A percentile compares a stretch with the other conserved stretches of the same genome.
Evolutionary conservation across 768 basidiomycete species (phyloP).

Genomic region (Tulasnella sp.): DNA sequence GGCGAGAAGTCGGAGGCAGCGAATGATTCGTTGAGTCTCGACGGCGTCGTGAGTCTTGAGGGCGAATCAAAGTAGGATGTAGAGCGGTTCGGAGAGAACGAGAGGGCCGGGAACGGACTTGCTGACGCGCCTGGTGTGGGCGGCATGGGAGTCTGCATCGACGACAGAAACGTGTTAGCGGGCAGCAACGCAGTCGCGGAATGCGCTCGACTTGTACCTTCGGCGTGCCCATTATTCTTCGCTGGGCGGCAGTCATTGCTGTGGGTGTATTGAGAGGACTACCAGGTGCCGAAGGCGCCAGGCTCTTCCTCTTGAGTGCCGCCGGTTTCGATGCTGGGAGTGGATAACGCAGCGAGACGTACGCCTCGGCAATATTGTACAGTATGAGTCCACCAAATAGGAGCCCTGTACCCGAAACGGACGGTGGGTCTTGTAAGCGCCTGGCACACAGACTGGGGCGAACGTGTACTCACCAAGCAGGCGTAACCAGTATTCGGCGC

Average conservation of each 20-base stretch:
- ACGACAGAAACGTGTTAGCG: background rate
- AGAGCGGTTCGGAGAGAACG: constrained; percentile 11
- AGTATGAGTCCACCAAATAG: background rate
- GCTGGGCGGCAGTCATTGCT: constrained; percentile 25
- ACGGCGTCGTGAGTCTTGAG: constrained; percentile 22
- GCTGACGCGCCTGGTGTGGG: background rate
- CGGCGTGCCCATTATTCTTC: constrained; percentile 16
- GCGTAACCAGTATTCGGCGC: background rate
- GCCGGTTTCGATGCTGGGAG: background rate
- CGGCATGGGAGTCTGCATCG: constrained; percentile 12
- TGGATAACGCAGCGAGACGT: constrained; percentile 12
- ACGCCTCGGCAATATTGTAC: background rate
- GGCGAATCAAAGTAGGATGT: constrained; percentile 26
- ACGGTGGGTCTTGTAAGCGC: background rate
- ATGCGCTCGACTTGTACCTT: background rate
- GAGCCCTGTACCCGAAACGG: background rate
- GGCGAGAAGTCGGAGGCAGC: constrained; percentile 25
- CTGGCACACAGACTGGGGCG: background rate
- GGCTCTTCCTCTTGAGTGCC: background rate
- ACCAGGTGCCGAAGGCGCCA: constrained; percentile 3
- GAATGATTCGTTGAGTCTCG: constrained; percentile 23
- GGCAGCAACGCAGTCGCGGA: background rate
- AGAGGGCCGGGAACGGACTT: constrained; percentile 2
- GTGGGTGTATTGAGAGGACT: constrained; percentile 16
- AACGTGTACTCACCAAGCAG: background rate